phyloP scores from a whole-genome alignment of 2,329 filamentous ascomycete species.

The Thelonectria rubi region DNA sequence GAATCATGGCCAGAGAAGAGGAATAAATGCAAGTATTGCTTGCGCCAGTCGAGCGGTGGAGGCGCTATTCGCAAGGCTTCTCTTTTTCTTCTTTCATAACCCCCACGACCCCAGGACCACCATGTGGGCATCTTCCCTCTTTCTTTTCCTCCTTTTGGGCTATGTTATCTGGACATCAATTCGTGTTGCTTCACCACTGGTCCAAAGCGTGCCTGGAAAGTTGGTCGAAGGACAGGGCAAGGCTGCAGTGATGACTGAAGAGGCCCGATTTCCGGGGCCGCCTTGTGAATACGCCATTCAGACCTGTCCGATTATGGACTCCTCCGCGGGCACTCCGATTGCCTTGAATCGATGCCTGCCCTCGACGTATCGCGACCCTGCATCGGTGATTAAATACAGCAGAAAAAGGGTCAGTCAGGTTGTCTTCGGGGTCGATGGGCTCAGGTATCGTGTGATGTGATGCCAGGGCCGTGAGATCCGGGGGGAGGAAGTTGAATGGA shows the following conservation, averaged over 20 bases:
- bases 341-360: neutral
- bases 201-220: neutral
- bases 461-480: conserved; percentile 8
- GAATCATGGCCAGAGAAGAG: neutral
- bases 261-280: conserved; percentile 22
- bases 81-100: neutral
- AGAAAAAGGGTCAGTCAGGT: conserved; percentile 11
- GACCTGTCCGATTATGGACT: neutral
- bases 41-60: too few species aligned
- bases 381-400: conserved; percentile 1
- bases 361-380: neutral
- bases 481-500: neutral
- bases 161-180: neutral
- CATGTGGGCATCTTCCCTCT: neutral
- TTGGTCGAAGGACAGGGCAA: neutral
- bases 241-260: neutral
- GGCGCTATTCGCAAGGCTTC: neutral
- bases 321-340: neutral
- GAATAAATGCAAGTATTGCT: neutral
- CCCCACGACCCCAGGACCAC: neutral
- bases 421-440: conserved; percentile 8
- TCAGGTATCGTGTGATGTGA: conserved; percentile 19
- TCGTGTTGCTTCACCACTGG: neutral
- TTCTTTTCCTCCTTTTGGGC: neutral
- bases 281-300: neutral